Base-by-base conservation (phyloP, 1,139 yeast genomes). In the Lodderomyces jiufengensis region DNA sequence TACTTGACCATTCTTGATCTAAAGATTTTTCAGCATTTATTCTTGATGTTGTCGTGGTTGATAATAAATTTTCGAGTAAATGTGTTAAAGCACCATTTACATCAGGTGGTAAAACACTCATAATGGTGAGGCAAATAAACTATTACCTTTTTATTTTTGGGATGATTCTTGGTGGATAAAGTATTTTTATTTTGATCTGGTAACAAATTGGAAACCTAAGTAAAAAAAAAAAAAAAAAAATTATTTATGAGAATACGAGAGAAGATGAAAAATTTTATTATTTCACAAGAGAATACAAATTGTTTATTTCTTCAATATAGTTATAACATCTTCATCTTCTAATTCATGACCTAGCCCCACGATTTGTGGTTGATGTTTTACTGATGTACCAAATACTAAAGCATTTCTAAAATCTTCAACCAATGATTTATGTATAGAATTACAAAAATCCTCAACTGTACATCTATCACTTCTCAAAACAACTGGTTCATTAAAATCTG, bases 351-450 rank as follows among this genome's bases (percentile, higher is more conserved):
- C 62, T 49, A 92, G 71, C 29, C 98, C 98, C 31, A 90, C 97
- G 48, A 80, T 78, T 64, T 92, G 98, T n/a, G 97, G 97, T 62
- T 90, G 97, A 61, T 92, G 98, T 67, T 92, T 92, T 36, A 90
- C 97, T 53, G 95, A 83, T 13, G 86, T 75, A 29, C 97, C 97
- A 55, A 72, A 90, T 1, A 92, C 97, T 46, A 87, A 74, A 1
- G 97, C 97, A 51, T 79, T 84, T 63, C 86, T 84, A 62, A 94
- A 94, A 53, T 94, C 95, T 36, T 84, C 95, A 25, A 90, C 95
- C 59, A 92, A 72, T 31, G 92, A 80, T 65, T 90, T 92, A 70
- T 92, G 99, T 50, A 92, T 94, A 47, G 92, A 85, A 61, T 88
- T 87, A 78, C 98, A 94, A 61, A 92, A 92, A 60, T 92, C 97